These are phyloP conservation scores for Coemansia sp. DNA, from an alignment of 192 early-diverging fungal species.

Conservation along the genomic window DNA sequence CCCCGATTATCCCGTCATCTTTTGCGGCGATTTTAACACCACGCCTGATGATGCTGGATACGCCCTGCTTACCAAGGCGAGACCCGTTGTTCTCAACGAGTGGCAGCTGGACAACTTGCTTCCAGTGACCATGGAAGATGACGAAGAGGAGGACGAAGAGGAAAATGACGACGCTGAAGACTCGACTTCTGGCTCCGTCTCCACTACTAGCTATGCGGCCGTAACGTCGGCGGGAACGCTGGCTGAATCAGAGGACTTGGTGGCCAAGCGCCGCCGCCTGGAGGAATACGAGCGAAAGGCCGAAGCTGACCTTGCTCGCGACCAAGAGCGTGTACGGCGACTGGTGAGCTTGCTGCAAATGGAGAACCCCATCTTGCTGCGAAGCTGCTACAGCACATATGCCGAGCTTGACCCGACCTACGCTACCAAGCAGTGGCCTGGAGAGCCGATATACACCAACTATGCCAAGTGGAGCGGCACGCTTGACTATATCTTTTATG, in stretches of 20 bases:
- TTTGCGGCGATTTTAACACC: slow-evolving; percentile 55
- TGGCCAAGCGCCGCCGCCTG: slow-evolving; percentile 18
- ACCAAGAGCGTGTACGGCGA: slow-evolving; percentile 15
- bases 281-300: slow-evolving; percentile 22
- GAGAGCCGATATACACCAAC: slow-evolving; percentile 50
- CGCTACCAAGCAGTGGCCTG: slow-evolving; percentile 40
- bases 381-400: slow-evolving; percentile 42
- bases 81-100: slow-evolving; percentile 47
- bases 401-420: slow-evolving; percentile 39
- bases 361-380: slow-evolving; percentile 11
- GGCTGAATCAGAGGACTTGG: slow-evolving; percentile 8
- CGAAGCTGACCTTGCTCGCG: slow-evolving; percentile 21
- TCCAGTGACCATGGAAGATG: slow-evolving; percentile 5
- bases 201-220: slow-evolving; percentile 25
- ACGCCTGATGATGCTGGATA: slow-evolving; percentile 60
- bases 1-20: slow-evolving; percentile 12
- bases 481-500: slow-evolving; percentile 46
- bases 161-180: not conserved
- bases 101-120: slow-evolving; percentile 47
- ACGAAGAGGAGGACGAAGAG: not conserved
- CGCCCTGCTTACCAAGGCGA: slow-evolving; percentile 49
- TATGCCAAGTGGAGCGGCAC: slow-evolving; percentile 51
- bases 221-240: slow-evolving; percentile 10
- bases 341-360: slow-evolving; percentile 21
- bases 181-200: no score